Evolutionary conservation across 495 filamentous ascomycete genomes (phyloP).

Genomic region (Cairneyella variabilis): DNA sequence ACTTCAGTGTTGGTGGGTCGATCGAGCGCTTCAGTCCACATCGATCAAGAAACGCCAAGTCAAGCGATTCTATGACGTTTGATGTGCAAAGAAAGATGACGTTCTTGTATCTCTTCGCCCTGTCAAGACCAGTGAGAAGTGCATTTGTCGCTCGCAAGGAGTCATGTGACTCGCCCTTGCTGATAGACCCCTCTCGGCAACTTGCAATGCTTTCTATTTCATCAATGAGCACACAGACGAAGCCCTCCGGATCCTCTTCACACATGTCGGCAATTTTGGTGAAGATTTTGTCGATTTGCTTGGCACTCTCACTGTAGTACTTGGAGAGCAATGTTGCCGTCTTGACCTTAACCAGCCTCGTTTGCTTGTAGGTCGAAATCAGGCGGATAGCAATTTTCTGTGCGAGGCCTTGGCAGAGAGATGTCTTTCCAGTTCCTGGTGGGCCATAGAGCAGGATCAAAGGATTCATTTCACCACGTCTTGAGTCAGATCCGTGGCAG

Average conservation of each 20-base stretch:
- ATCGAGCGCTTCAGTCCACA: constrained; percentile 44
- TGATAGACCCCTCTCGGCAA: constrained; percentile 33
- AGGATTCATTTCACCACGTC: constrained; percentile 22
- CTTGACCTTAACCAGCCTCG: constrained; percentile 48
- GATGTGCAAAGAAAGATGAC: constrained; percentile 50
- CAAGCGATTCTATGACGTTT: constrained; percentile 42
- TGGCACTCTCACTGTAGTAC: constrained; percentile 49
- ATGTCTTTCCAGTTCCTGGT: constrained; percentile 52
- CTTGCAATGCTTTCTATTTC: constrained; percentile 51
- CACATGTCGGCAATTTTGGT: constrained; percentile 37
- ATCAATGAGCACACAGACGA: constrained; percentile 49
- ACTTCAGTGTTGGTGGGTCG: constrained; percentile 28
- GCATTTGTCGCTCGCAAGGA: constrained; percentile 38
- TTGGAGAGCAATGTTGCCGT: constrained; percentile 45
- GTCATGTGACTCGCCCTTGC: constrained; percentile 37
- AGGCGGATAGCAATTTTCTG: constrained; percentile 54
- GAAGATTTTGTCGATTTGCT: constrained; percentile 43
- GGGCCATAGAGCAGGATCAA: constrained; percentile 47
- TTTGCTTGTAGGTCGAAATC: constrained; percentile 33
- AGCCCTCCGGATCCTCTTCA: constrained; percentile 33
- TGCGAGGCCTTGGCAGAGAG: constrained; percentile 44
- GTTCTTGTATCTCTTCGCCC: constrained; percentile 34
- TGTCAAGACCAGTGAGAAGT: constrained; percentile 37
- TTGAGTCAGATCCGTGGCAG: constrained; percentile 7
- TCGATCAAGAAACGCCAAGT: constrained; percentile 50